phyloP scores from a whole-genome alignment of 495 filamentous ascomycete genomes.

The Rusavskia elegans region DNA sequence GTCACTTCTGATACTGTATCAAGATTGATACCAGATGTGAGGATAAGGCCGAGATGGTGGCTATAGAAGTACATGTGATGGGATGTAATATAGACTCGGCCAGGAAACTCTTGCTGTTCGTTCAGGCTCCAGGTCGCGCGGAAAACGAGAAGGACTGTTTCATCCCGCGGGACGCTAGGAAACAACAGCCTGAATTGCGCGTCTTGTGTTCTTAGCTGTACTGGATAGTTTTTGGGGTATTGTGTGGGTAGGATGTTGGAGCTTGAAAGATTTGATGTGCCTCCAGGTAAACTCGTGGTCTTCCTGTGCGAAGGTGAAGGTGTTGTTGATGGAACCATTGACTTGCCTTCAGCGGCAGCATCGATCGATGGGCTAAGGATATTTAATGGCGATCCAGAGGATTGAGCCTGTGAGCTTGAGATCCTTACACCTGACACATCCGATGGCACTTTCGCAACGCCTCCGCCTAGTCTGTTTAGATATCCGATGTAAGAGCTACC shows the following conservation, averaged over 20 bases:
- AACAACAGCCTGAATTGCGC: constrained; percentile 87
- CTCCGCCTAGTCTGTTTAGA: constrained; percentile 46
- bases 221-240: constrained; percentile 71
- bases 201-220: constrained; percentile 71
- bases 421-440: constrained; percentile 3
- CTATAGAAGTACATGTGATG: constrained; percentile 90
- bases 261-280: constrained; percentile 30
- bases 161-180: constrained; percentile 54
- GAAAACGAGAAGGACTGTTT: constrained; percentile 69
- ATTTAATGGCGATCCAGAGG: neutral
- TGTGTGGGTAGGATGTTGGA: constrained; percentile 31
- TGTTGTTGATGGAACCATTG: constrained; percentile 1
- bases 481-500: constrained; percentile 74
- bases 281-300: constrained; percentile 60
- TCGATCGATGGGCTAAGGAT: neutral
- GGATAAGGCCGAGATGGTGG: constrained; percentile 77
- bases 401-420: constrained; percentile 15
- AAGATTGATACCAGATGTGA: constrained; percentile 60
- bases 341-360: neutral
- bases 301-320: constrained; percentile 45
- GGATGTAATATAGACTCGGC: constrained; percentile 74
- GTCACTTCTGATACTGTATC: constrained; percentile 75
- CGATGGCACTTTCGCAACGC: constrained; percentile 22
- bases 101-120: constrained; percentile 68
- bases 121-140: constrained; percentile 60